phyloP scores from a whole-genome alignment of 1,284 basidiomycete genomes.

The Boletus sp. region DNA sequence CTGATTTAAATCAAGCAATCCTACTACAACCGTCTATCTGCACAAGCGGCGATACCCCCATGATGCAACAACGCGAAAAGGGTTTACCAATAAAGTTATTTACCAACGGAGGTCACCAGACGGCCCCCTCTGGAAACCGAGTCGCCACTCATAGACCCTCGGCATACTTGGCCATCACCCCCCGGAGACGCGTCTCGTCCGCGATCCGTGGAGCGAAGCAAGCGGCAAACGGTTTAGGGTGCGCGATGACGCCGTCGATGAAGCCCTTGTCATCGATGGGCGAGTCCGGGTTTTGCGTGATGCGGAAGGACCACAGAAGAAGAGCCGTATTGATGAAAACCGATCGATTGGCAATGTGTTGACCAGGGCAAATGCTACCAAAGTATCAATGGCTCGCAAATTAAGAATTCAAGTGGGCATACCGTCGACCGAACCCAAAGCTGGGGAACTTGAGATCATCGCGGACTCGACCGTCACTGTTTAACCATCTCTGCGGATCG shows the following conservation, averaged over 20 bases:
- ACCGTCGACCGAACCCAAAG: constrained; percentile 34
- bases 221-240: constrained; percentile 54
- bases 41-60: too few species aligned
- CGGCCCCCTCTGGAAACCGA: not conserved
- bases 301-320: constrained; percentile 57
- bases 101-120: not conserved
- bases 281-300: constrained; percentile 45
- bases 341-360: constrained; percentile 56
- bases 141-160: constrained; percentile 11
- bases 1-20: too few species aligned
- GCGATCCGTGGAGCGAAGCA: constrained; percentile 44
- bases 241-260: constrained; percentile 54
- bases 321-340: constrained; percentile 59
- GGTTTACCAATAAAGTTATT: not conserved
- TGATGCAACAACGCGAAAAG: not conserved
- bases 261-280: constrained; percentile 58
- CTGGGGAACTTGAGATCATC: constrained; percentile 31
- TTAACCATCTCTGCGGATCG: constrained; percentile 30
- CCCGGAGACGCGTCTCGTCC: constrained; percentile 23
- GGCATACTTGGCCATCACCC: constrained; percentile 26
- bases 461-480: constrained; percentile 23
- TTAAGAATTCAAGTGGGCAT: not conserved
- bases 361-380: constrained; percentile 56
- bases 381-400: not conserved
- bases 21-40: too few species aligned